phyloP scores from a whole-genome alignment of 108 stramenopile species.

The Stephanodiscus minutulus region DNA sequence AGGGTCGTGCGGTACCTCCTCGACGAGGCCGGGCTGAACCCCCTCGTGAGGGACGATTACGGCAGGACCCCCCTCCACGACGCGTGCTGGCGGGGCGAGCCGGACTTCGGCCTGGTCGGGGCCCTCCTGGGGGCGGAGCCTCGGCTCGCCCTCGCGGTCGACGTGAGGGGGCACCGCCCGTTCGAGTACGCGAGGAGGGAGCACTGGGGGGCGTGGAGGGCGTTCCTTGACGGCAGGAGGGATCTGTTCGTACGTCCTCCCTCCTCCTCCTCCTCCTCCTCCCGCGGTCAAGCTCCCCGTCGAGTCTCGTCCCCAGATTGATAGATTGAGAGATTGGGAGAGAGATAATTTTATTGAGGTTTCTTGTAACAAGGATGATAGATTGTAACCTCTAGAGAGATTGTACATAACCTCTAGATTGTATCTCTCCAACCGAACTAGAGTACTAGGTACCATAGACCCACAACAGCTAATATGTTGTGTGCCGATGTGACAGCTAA shows the following conservation, averaged over 20 bases:
- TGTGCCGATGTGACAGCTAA: too few relatives aligned
- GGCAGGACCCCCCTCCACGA: slow-evolving; percentile 90
- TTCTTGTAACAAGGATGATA: too few relatives aligned
- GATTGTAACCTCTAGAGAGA: too few relatives aligned
- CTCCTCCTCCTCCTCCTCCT: background rate
- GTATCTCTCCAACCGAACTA: too few relatives aligned
- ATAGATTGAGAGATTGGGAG: background rate
- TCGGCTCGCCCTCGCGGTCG: slow-evolving; percentile 57
- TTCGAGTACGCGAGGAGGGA: slow-evolving; percentile 75
- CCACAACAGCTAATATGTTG: too few relatives aligned
- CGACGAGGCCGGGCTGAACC: slow-evolving; percentile 47
- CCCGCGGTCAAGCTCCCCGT: too few relatives aligned
- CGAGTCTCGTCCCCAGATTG: too few relatives aligned
- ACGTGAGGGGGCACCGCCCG: slow-evolving; percentile 67
- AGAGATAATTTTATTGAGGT: too few relatives aligned
- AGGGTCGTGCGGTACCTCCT: slow-evolving; percentile 70
- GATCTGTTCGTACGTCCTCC: slow-evolving; percentile 12
- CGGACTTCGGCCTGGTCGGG: slow-evolving; percentile 59
- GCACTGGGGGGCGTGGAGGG: slow-evolving; percentile 66
- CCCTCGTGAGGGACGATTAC: slow-evolving; percentile 78
- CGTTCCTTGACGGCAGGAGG: slow-evolving; percentile 50
- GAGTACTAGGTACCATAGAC: too few relatives aligned
- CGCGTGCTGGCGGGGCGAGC: slow-evolving; percentile 81
- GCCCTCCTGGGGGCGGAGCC: slow-evolving; percentile 63
- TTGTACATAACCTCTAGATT: too few relatives aligned